Evolutionary conservation across 2,329 filamentous ascomycete species (phyloP), one percentile per base, ranked within the genome.

Genomic region (Orbilia ellipsospora): DNA sequence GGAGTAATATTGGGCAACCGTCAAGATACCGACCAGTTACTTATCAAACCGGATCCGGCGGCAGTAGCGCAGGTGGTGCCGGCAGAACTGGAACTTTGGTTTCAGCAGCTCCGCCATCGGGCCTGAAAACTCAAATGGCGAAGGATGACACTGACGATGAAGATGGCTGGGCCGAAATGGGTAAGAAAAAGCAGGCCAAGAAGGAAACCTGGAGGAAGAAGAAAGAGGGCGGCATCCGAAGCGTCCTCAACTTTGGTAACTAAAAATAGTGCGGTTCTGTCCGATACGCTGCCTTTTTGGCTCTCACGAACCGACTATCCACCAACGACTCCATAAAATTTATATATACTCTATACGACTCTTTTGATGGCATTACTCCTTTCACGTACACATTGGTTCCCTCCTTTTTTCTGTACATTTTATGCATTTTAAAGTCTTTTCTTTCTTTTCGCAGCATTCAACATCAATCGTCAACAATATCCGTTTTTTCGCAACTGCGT

Each of bases 1-100:
- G 95, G 76, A 98, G 94, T 85, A 98, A 96, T 81, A 85, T 97
- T 76, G 95, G 95, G 15, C 87, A 96, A 62, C 93, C 95, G 7
- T 90, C 92, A 36, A 89, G 95, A 52, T 99, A 99, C 83, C 88
- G 95, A 54, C 93, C 95, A 0, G 94, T 98, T 0, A 93, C 92
- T 0, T 90, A 90, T 50, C 73, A 77, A 52, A 54, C 55, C 7
- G 66, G 67, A 13, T 77, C 73, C 4, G 65, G 73, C 13, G 55
- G 54, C 23, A 77, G 84, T 86, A 65, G 85, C 84, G 6, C 80
- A 82, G 4, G 76, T 5, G 79, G 79, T 7, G 77, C 82, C 3
- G 83, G 83, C 57, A 83, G 84, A 10, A 81, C 83, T 20, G 83
- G 82, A 52, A 86, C 86, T 81, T 83, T 85, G 0, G 82, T 83